Conservation (phyloP, 768 basidiomycete genomes). For the Boletus rufocinnamomeus region DNA sequence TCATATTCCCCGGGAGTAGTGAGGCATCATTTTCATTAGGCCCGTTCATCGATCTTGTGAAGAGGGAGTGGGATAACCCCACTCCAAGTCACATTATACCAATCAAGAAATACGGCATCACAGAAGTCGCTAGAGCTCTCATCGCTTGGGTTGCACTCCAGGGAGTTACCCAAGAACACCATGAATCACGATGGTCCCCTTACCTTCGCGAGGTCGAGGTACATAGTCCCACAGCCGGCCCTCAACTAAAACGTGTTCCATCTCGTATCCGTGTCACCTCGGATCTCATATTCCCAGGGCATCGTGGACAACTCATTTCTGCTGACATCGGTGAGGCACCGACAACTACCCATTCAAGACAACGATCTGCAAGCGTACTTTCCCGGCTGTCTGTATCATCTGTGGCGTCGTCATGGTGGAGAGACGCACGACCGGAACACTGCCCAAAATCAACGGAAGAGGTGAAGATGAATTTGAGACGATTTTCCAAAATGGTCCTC, state of each 20-base stretch:
- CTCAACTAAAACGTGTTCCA: slow-evolving; percentile 33
- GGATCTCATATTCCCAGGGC: slow-evolving; percentile 67
- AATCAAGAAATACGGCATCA: slow-evolving; percentile 60
- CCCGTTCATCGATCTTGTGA: slow-evolving; percentile 79
- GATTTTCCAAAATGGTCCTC: slow-evolving; percentile 80
- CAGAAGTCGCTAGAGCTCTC: slow-evolving; percentile 67
- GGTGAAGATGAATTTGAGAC: slow-evolving; percentile 68
- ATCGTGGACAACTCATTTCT: slow-evolving; percentile 71
- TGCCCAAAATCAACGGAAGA: slow-evolving; percentile 43
- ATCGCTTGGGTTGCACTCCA: slow-evolving; percentile 82
- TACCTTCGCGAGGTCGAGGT: slow-evolving; percentile 67
- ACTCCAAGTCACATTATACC: slow-evolving; percentile 54
- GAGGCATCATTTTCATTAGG: slow-evolving; percentile 82
- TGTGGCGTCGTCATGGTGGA: slow-evolving; percentile 28
- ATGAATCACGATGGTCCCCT: slow-evolving; percentile 69
- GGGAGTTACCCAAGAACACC: slow-evolving; percentile 79
- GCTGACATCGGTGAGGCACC: slow-evolving; percentile 77
- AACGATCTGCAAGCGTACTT: slow-evolving; percentile 32
- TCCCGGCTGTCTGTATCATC: slow-evolving; percentile 32
- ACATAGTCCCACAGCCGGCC: slow-evolving; percentile 44
- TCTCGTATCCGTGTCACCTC: slow-evolving; percentile 75
- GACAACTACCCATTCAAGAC: slow-evolving; percentile 31
- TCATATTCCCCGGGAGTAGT: slow-evolving; percentile 72
- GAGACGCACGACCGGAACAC: slow-evolving; percentile 25
- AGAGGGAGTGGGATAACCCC: slow-evolving; percentile 70